These are phyloP conservation scores for Fusarium decemcellulare DNA, from an alignment of 2,329 filamentous ascomycete species.

Conservation along the genomic window DNA sequence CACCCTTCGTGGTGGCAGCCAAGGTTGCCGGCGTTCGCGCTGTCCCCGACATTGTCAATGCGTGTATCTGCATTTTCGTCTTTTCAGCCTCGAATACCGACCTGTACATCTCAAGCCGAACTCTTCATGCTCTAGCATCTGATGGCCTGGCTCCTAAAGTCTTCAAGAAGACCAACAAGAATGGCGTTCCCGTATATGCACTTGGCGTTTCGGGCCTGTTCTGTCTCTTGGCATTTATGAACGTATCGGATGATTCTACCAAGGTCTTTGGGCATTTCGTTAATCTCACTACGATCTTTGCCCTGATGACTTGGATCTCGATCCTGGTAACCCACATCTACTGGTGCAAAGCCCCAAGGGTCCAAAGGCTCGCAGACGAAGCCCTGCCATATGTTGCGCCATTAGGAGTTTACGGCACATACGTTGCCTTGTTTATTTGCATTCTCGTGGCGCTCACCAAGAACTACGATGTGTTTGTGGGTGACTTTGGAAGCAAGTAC, in stretches of 20 bases:
- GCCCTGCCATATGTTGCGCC: conserved; percentile 56
- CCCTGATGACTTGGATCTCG: conserved; percentile 60
- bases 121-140: conserved; percentile 51
- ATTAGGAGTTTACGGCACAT: conserved; percentile 57
- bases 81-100: conserved; percentile 41
- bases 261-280: conserved; percentile 59
- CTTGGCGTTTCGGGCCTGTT: conserved; percentile 53
- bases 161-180: conserved; percentile 49
- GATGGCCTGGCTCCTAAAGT: conserved; percentile 55
- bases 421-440: conserved; percentile 51
- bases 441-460: conserved; percentile 71
- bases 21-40: conserved; percentile 32
- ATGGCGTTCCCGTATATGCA: conserved; percentile 59
- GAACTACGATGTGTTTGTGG: no score
- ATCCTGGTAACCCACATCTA: conserved; percentile 57
- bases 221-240: conserved; percentile 57
- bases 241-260: conserved; percentile 52
- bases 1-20: conserved; percentile 45
- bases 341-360: conserved; percentile 55
- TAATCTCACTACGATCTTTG: conserved; percentile 59
- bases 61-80: conserved; percentile 40
- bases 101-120: conserved; percentile 57
- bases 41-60: conserved; percentile 44
- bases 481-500: no score
- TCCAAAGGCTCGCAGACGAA: conserved; percentile 52